Evolutionary conservation across 164 flowering plant species (phyloP), one percentile per base, ranked within the genome.

Genomic region (Cinnamomum micranthum): DNA sequence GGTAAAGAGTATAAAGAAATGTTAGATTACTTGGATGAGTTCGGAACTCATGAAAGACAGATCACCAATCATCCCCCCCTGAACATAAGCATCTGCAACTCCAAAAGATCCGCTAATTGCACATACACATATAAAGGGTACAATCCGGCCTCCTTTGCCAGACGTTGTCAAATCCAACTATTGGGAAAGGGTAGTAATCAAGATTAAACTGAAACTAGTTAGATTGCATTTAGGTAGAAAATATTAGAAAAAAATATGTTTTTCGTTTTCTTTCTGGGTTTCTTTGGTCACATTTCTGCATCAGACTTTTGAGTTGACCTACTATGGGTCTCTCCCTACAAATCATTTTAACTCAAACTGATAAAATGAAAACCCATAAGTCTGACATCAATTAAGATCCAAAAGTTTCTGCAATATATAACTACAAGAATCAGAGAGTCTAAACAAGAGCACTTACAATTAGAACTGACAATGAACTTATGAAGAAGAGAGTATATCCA

Each of bases 41-140:
- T 86, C 89, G 24, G 96, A 88, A 23, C 4, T 74, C 96, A 93
- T 93, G 68, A 79, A 86, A 17, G 94, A 88, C 23, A 91, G 85
- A 73, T 91, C 96, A 59, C 96, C 96, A 70, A 87, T 65, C 90
- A 91, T 87, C 71, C 98, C 98, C 70, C 98, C 97, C 65, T 87
- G 89, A 62, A 81, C 91, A 81, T 82, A 85, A 74, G 90, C 94
- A 86, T 89, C 94, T 50, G 93, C 91, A 71, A 88, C 67, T 51
- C 98, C 98, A 85, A 93, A 89, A 58, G 82, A 80, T 47, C 76
- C 92, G 73, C 84, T 82, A 17, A 87, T 59, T 1, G 62, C 70
- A 74, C 94, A 91, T 22, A 90, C 73, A 20, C 89, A 92, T 15
- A 91, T 79, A 59, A 68, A 93, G 35, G 86, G 58, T 69, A 90